Base-by-base conservation (phyloP, 179 eudicot species). In the Sideroxylon spinosum region DNA sequence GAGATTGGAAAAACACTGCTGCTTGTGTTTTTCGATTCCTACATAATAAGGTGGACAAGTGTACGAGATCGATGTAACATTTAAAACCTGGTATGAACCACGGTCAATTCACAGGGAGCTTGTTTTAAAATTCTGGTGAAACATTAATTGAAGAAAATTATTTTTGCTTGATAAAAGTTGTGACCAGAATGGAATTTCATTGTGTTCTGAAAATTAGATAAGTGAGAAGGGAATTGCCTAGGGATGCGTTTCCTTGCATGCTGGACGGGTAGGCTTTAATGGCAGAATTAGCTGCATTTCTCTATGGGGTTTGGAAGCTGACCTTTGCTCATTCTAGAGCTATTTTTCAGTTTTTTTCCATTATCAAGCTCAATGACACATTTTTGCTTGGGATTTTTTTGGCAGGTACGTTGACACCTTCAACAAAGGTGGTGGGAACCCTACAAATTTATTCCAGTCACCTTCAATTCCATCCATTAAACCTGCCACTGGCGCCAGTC, bases 371-470 rank as follows among this genome's bases (percentile, higher is more conserved):
- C 44, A 6, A 19, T 32, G 1, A 64, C 62, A 26, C 37, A 28
- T 22, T 26, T 48, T 60, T 75, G 28, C 52, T 19, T 75, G 28
- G 20, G 53, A n/a, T 73, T 4, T 73, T 73, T 78, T 76, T 80
- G 77, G 76, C 87, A 93, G 98, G 91, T 93, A 93, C 53, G 98
- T 93, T 64, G 98, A 93, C 82, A 90, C 97, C 59, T 93, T 90
- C 82, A 93, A 93, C 87, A 83, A 89, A 85, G 95, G 97, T 37
- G 93, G 92, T 62, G 90, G 92, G 4, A 83, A 81, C 64, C 77
- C 91, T 59, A 76, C 95, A 74, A 92, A 84, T 77, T 53, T 78
- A 22, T 92, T 90, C 81, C 92, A 86, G 52, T 82, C 97, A 63
- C 98, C 98, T n/a, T 68, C 89, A 6, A 82, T 81, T 65, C 88